phyloP scores from a whole-genome alignment of 1,139 yeast species.

The Blastobotrys aristatus region DNA sequence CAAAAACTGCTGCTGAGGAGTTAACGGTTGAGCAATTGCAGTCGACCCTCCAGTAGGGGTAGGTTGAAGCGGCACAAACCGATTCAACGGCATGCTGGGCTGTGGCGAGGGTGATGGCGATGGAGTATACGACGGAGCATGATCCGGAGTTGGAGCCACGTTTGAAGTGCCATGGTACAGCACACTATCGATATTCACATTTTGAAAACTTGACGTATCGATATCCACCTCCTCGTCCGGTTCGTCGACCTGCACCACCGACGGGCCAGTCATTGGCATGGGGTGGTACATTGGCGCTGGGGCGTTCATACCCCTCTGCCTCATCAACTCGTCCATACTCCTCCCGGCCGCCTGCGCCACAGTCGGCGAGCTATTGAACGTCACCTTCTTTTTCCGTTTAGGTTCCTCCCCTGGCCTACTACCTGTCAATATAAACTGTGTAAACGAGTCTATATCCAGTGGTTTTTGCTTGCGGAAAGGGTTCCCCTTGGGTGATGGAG shows the following conservation, averaged over 20 bases:
- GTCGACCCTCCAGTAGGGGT: conserved; percentile 1
- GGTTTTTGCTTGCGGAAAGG: conserved; percentile 28
- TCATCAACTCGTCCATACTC: conserved; percentile 36
- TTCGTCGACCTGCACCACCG: conserved; percentile 21
- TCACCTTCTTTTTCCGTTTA: conserved; percentile 33
- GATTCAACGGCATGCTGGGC: conserved; percentile 1
- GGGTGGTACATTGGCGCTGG: conserved; percentile 15
- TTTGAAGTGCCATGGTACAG: conserved; percentile 37
- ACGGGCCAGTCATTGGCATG: background rate
- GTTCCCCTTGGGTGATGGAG: conserved; percentile 17
- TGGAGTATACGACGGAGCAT: conserved; percentile 14
- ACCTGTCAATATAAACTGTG: conserved; percentile 35
- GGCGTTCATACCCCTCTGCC: conserved; percentile 29
- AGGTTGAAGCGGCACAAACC: conserved; percentile 13
- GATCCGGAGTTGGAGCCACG: conserved; percentile 22
- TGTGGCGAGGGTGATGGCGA: conserved; percentile 17
- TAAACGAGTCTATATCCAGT: conserved; percentile 36
- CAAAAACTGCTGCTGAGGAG: conserved; percentile 14
- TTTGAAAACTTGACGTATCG: conserved; percentile 33
- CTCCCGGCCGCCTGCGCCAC: conserved; percentile 40
- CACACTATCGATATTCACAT: conserved; percentile 38
- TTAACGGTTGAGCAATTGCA: conserved; percentile 3
- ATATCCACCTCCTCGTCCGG: conserved; percentile 35
- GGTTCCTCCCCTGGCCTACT: conserved; percentile 23
- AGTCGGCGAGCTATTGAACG: conserved; percentile 35